Evolutionary conservation across 495 filamentous ascomycete species (phyloP), one percentile per base, ranked within the genome.

Genomic region (Aspergillus sparsus): DNA sequence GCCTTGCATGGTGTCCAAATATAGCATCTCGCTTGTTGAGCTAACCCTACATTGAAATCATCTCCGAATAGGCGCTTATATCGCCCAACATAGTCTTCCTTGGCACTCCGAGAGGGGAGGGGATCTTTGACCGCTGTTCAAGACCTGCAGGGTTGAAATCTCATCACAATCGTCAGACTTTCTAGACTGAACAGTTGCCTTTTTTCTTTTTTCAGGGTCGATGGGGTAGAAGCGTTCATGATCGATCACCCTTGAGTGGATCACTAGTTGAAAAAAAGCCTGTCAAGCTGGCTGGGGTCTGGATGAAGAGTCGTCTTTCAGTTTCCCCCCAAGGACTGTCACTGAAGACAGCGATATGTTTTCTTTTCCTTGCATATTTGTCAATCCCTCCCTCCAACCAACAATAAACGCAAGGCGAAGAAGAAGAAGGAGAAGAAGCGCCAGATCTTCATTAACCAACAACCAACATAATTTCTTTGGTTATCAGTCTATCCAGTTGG

Each of bases 131-230:
- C 21, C 21, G 21, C 37, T 41, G 7, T n/a, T 41, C n/a, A 5
- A 7, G 62, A 58, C 46, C 51, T 65, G 66, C 62, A 65, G 12
- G 62, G 50, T 65, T 44, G 33, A 58, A n/a, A 31, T 33, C 55
- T 57, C 53, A 55, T 65, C 66, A 68, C 66, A 64, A 34, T 41
- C 52, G 11, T 11, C 37, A 11, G 37, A n/a, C 7, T 7, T n/a
- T 41, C n/a, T 41, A 9, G 7, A 5, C 16, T 42, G 62, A 56
- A 51, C 27, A 54, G 15, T 12, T 32, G 32, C 52, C 36, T 50
- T 37, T 55, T 39, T 42, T 36, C 31, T 5, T 44, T 36, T 57
- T 27, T 27, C 21, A 27, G 21, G 54, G 34, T 57, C 54, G 42
- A 13, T 5, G 27, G 21, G 54, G 34, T 57, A 41, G 42, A 13